A percentile compares a stretch with the other conserved stretches of the same genome.
These are phyloP conservation scores for Coemansia sp. DNA, from an alignment of 192 early-diverging fungal species.

Conservation along the genomic window DNA sequence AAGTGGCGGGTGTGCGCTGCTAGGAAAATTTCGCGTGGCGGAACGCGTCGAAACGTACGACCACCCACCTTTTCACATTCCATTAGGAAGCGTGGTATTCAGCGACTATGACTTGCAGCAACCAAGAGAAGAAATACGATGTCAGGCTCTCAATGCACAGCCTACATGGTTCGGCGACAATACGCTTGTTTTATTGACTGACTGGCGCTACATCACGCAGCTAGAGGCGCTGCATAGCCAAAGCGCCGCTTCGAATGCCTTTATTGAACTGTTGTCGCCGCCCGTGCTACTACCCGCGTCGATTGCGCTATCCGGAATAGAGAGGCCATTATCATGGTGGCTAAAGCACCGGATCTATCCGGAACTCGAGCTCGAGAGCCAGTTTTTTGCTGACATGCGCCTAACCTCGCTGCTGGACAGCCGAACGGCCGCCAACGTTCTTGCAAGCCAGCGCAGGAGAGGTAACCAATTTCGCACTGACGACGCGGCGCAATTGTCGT, in stretches of 20 bases:
- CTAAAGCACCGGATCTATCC: conserved; percentile 20
- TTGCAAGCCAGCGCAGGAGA: background rate
- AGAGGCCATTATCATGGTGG: conserved; percentile 35
- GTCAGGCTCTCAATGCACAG: conserved; percentile 12
- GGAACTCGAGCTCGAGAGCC: conserved; percentile 12
- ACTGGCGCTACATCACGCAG: conserved; percentile 35
- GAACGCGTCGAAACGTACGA: conserved; percentile 16
- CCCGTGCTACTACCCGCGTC: conserved; percentile 19
- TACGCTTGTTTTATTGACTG: conserved; percentile 20
- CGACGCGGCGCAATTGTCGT: background rate
- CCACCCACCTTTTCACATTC: conserved; percentile 15
- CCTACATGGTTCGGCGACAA: conserved; percentile 20
- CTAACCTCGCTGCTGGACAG: background rate
- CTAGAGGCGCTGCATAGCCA: conserved; percentile 4
- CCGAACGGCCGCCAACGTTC: conserved; percentile 7
- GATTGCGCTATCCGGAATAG: background rate
- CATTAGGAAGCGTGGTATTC: conserved; percentile 23
- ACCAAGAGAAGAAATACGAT: conserved; percentile 14
- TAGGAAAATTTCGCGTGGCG: conserved; percentile 30
- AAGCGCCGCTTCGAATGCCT: conserved; percentile 10
- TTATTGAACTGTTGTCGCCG: conserved; percentile 25
- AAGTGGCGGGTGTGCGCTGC: conserved; percentile 12
- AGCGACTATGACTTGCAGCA: background rate
- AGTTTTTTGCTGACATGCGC: conserved; percentile 12
- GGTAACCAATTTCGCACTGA: background rate